These are phyloP conservation scores for Pseudogymnoascus destructans DNA, from an alignment of 2,329 filamentous ascomycete genomes.

Conservation along the genomic window DNA sequence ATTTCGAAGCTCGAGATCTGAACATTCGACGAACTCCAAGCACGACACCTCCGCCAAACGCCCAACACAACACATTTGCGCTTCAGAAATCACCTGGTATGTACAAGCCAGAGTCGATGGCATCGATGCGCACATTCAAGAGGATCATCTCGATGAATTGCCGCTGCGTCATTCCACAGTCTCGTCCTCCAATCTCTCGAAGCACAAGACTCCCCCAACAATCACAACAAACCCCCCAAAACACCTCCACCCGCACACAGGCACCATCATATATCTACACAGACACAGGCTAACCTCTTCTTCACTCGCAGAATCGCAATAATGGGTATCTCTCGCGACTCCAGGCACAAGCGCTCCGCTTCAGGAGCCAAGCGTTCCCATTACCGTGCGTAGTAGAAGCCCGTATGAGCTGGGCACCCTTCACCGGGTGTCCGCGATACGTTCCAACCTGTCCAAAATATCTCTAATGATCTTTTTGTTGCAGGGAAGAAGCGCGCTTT, in stretches of 20 bases:
- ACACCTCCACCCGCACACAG: not conserved
- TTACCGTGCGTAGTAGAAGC: slow-evolving; percentile 68
- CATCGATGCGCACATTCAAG: slow-evolving; percentile 4
- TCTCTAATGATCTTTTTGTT: slow-evolving; percentile 33
- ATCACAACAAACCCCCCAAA: not conserved
- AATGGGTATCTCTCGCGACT: slow-evolving; percentile 99
- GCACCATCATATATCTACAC: not conserved
- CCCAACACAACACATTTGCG: slow-evolving; percentile 8
- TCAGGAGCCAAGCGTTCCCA: slow-evolving; percentile 94
- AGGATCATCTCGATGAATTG: not conserved
- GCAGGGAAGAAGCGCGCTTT: slow-evolving; percentile 92
- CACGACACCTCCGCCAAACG: slow-evolving; percentile 10
- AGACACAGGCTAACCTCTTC: slow-evolving; percentile 21
- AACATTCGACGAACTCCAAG: slow-evolving; percentile 1
- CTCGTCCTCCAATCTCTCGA: not conserved
- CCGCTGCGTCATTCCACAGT: not conserved
- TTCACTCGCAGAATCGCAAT: slow-evolving; percentile 52
- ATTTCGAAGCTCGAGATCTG: slow-evolving; percentile 9
- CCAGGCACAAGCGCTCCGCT: slow-evolving; percentile 98
- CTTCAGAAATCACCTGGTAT: slow-evolving; percentile 10
- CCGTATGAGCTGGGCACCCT: slow-evolving; percentile 42
- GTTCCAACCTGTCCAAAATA: slow-evolving; percentile 52
- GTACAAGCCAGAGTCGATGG: slow-evolving; percentile 8
- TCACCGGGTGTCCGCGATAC: slow-evolving; percentile 31
- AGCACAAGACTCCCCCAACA: not conserved